Conservation (phyloP, 2,329 filamentous ascomycete genomes). For the Botryotinia narcissicola region DNA sequence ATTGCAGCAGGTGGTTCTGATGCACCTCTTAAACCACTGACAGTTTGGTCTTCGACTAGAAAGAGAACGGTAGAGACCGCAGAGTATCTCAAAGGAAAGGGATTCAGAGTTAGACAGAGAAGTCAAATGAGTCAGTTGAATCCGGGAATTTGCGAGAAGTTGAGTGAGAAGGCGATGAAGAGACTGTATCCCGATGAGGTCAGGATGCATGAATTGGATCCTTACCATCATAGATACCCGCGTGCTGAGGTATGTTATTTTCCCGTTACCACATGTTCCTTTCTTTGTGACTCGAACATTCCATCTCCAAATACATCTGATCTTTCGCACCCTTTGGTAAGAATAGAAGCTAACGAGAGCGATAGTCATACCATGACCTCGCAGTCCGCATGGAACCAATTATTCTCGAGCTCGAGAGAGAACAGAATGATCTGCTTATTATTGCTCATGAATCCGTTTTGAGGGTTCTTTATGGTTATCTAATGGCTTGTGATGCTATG, state of each 20-base stretch:
- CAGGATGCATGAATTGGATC: conserved; percentile 86
- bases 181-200: conserved; percentile 86
- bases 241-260: conserved; percentile 71
- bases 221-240: conserved; percentile 95
- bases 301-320: neutral
- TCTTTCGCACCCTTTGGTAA: neutral
- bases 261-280: no score
- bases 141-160: conserved; percentile 91
- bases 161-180: conserved; percentile 80
- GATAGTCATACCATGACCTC: conserved; percentile 92
- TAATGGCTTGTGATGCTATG: conserved; percentile 96
- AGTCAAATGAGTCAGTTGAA: conserved; percentile 98
- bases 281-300: neutral
- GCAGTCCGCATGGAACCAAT: conserved; percentile 98
- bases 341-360: neutral
- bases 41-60: conserved; percentile 92
- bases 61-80: conserved; percentile 88
- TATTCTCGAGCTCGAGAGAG: conserved; percentile 92
- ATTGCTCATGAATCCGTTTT: conserved; percentile 98
- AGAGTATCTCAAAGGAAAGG: conserved; percentile 71
- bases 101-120: conserved; percentile 84
- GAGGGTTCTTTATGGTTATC: conserved; percentile 91
- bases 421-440: conserved; percentile 96
- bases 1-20: conserved; percentile 66
- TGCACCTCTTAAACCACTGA: conserved; percentile 72